Percentiles rank a stretch among this genome's conserved stretches.
phyloP scores from a whole-genome alignment of 1,139 yeast genomes.

The Eremothecium coryli region DNA sequence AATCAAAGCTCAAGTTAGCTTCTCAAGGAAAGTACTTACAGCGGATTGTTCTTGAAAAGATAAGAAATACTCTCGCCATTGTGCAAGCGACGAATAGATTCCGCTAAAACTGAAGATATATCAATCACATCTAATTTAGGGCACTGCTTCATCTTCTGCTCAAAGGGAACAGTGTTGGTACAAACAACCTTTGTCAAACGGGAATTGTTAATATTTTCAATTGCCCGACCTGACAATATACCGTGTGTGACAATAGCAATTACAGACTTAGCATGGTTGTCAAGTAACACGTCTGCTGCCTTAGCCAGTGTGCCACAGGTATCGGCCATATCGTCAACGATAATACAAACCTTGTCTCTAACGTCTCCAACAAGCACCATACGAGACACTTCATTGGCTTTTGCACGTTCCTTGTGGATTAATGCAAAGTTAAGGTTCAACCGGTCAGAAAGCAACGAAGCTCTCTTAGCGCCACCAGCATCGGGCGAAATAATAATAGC shows the following conservation, averaged over 20 bases:
- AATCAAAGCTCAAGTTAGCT: too few species aligned
- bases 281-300: constrained; percentile 84
- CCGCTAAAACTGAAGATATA: constrained; percentile 86
- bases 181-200: constrained; percentile 75
- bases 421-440: constrained; percentile 89
- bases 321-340: constrained; percentile 98
- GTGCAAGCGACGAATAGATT: constrained; percentile 89
- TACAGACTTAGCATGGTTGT: constrained; percentile 73
- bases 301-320: constrained; percentile 95
- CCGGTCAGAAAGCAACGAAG: constrained; percentile 89
- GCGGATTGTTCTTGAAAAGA: constrained; percentile 69
- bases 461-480: constrained; percentile 99
- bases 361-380: constrained; percentile 98
- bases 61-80: constrained; percentile 95
- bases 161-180: constrained; percentile 91
- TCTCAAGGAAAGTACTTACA: constrained; percentile 24
- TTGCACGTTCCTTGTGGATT: constrained; percentile 91
- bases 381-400: constrained; percentile 87
- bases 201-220: constrained; percentile 71
- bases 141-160: constrained; percentile 61
- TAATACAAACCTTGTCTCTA: constrained; percentile 70
- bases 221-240: constrained; percentile 79
- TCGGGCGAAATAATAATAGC: constrained; percentile 92
- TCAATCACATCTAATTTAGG: constrained; percentile 76
- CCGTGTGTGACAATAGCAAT: constrained; percentile 97